phyloP scores from a whole-genome alignment of 176 grass and related monocot genomes.

The Raddia distichophylla region DNA sequence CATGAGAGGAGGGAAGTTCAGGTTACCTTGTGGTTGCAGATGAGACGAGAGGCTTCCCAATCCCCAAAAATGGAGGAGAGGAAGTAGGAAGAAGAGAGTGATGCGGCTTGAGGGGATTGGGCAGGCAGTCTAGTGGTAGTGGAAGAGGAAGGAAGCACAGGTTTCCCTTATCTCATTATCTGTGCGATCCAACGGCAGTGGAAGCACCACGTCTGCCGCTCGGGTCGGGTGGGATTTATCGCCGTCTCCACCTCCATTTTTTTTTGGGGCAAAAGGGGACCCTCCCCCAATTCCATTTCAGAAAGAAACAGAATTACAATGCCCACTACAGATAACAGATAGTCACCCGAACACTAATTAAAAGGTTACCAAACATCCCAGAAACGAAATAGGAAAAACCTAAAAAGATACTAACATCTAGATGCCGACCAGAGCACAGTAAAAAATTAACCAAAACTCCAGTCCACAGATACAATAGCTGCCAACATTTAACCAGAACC shows the following conservation, averaged over 20 bases:
- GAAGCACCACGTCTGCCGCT: background rate
- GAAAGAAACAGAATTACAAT: too few relatives aligned
- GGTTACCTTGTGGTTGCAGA: constrained; percentile 8
- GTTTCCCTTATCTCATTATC: background rate
- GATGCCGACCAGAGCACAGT: too few relatives aligned
- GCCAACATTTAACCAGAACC: too few relatives aligned
- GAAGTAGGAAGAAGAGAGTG: background rate
- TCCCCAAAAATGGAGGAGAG: background rate
- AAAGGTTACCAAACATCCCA: too few relatives aligned
- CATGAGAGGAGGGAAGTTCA: background rate
- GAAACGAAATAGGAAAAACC: too few relatives aligned
- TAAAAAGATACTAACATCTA: too few relatives aligned
- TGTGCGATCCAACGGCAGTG: background rate
- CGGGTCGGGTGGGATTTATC: constrained; percentile 30
- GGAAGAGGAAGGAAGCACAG: background rate
- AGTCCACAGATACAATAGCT: too few relatives aligned
- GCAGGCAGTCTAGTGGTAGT: background rate
- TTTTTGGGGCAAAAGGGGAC: too few relatives aligned
- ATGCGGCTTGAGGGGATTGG: background rate
- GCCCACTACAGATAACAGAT: too few relatives aligned
- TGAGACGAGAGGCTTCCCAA: background rate
- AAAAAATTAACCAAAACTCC: too few relatives aligned
- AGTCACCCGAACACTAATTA: too few relatives aligned
- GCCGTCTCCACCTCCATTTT: background rate
- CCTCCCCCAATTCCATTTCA: too few relatives aligned